These are phyloP conservation scores for Helminthosporium solani DNA, from an alignment of 2,329 filamentous ascomycete species.

Conservation along the genomic window DNA sequence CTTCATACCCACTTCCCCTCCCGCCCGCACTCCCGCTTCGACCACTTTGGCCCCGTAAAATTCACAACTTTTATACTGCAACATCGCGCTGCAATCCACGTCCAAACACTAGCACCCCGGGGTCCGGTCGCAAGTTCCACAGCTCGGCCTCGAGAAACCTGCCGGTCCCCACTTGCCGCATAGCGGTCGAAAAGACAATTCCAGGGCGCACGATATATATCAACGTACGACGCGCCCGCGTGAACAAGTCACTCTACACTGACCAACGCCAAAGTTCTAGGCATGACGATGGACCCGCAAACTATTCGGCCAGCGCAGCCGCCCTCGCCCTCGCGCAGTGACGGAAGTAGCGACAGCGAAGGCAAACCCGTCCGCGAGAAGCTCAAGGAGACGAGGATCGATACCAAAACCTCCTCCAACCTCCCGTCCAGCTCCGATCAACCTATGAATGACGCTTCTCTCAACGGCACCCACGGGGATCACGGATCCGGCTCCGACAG, in stretches of 20 bases:
- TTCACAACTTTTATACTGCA: neutral
- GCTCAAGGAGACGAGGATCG: constrained; percentile 62
- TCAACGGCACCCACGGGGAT: constrained; percentile 27
- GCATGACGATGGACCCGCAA: constrained; percentile 10
- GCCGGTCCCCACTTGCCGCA: too few species aligned
- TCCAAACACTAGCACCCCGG: neutral
- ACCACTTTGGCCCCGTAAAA: neutral
- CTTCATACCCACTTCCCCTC: too few species aligned
- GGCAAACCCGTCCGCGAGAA: constrained; percentile 62
- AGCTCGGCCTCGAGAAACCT: neutral
- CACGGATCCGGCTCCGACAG: constrained; percentile 39
- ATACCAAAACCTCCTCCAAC: constrained; percentile 35
- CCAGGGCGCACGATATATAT: constrained; percentile 3
- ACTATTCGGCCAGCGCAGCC: constrained; percentile 16
- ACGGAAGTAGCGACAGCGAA: constrained; percentile 48
- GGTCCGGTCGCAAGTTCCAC: neutral
- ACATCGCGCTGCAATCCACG: neutral
- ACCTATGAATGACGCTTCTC: constrained; percentile 25
- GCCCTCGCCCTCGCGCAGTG: constrained; percentile 38
- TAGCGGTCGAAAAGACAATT: constrained; percentile 3
- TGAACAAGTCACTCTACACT: neutral
- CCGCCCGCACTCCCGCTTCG: constrained; percentile 10
- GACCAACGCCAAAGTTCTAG: neutral
- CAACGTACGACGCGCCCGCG: neutral
- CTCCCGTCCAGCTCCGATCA: constrained; percentile 17